Evolutionary conservation across 768 basidiomycete genomes (phyloP), one percentile per base, ranked within the genome.

Genomic region (Pleurotus tuoliensis): DNA sequence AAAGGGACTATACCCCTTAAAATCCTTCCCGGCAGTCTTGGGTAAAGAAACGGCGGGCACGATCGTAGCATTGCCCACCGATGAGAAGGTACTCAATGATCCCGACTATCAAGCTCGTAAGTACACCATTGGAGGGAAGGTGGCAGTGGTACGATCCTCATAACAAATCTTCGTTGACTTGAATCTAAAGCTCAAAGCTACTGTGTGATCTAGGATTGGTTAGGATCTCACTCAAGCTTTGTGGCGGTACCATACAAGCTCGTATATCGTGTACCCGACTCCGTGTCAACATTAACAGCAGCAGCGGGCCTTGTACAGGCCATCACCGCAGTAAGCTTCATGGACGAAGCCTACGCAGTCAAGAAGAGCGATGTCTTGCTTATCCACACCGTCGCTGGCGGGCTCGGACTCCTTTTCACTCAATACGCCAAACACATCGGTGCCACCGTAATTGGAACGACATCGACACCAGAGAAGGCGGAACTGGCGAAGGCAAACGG

Each of bases 381-480:
- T 50, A 81, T 98, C 1, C 92, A 97, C 67, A 95, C 96, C 24
- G 82, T 96, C 30, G 94, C 96, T 0, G 96, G 96, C 25, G 94
- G 95, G 9, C 78, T 97, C 9, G 96, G 85, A 2, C 75, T 88
- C 22, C 67, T 88, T 37, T 77, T 86, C 54, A 76, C 82, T 5
- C 88, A 96, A 72, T 66, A 90, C 37, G 83, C 85, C 37, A 86
- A 83, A 66, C 73, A 77, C 45, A 75, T 83, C 15, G 96, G 96
- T 4, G 95, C 91, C 0, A 88, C 84, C 9, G 91, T 98, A 24
- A 96, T 99, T 63, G 96, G 93, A 1, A 98, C 95, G 11, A 92
- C 92, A 2, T 96, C 94, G 2, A 90, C 88, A 0, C 68, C 74
- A 18, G 90, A 86, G 64, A 99, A 99, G 70, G 91, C 90, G 2